Base-by-base conservation (phyloP, 495 filamentous ascomycete genomes). In the Annulohypoxylon maeteangense region DNA sequence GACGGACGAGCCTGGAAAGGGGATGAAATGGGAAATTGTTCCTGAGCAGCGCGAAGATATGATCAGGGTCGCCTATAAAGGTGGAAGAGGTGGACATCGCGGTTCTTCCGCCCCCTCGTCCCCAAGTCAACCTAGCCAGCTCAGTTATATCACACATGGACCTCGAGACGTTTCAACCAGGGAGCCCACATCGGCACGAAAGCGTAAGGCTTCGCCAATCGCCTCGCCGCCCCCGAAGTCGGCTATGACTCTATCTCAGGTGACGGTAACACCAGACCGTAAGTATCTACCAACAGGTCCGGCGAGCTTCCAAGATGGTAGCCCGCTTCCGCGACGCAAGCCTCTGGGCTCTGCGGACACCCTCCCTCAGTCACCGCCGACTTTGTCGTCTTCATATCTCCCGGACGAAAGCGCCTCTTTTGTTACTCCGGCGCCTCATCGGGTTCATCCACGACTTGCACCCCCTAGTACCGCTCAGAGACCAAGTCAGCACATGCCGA, bases 1-100 rank as follows among this genome's bases (percentile, higher is more conserved):
- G 4, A 95, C 93, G 0, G 92, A 99, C 72, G 96, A 99, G 75
- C 95, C 95, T 1, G 95, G 95, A 2, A 99, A 99, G 81, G 95
- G 95, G 23, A 97, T 97, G 94, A 97, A 98, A 76, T 99, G 95
- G 95, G 89, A 91, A 78, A 91, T 99, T 75, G 89, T 92, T 1
- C 87, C 89, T 0, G 92, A 94, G 57, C 82, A 89, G 44, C 90
- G 91, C 27, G 91, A 97, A 5, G 93, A 96, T 51, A 86, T 88
- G 84, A 74, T 83, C 7, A 79, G 78, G 45, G 78, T 73, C 22
- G 81, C 81, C 10, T 86, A 70, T 69, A 86, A 79, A 22, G 82
- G 81, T 42, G 86, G 79, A 75, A 86, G 82, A 74, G 88, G 84
- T 80, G 89, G 74, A 74, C 90, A 81, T 73, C 81, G 88, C 29